Evolutionary conservation across 495 filamentous ascomycete species (phyloP), one percentile per base, ranked within the genome.

Genomic region (Xylaria telfairii): DNA sequence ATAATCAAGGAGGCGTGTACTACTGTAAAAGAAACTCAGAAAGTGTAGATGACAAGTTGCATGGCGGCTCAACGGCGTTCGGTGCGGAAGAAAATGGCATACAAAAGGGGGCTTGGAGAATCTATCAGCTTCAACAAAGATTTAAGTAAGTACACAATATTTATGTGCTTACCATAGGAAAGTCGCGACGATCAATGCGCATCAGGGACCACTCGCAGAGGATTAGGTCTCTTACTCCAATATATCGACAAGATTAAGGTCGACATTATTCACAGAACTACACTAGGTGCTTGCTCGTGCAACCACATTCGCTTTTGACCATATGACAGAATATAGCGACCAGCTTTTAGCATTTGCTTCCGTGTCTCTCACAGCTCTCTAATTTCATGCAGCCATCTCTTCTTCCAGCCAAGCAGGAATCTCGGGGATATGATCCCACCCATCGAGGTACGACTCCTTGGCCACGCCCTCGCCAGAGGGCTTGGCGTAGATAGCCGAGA

Each of bases 331-430:
- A 64, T 64, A 47, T 4, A 44, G 12, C 61, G 26, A 59, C 56
- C 10, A 4, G 19, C 6, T 37, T 4, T 59, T 37, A 4, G 56
- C 13, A 37, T 37, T 21, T n/a, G n/a, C 21, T 21, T n/a, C 44
- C 9, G 21, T 15, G 8, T 3, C 4, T 17, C 32, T 30, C 4
- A 24, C 17, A 66, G 6, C 37, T 59, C 26, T 54, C 59, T 17
- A 15, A 54, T 17, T 12, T 19, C 68, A 78, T 7, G 47, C 65
- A 30, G 49, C 67, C 69, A 90, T 84, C 74, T 87, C 80, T 39
- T 78, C 80, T 75, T 72, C 76, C 75, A 90, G 73, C 88, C 89
- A 91, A 21, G 49, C 76, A 4, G 89, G 89, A 54, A 90, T 77
- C 69, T 74, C 77, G 0, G 88, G 88, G 65, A 80, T 77, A 44